Conservation (phyloP, 371 early-diverging fungal genomes). For the Mucor saturninus region DNA sequence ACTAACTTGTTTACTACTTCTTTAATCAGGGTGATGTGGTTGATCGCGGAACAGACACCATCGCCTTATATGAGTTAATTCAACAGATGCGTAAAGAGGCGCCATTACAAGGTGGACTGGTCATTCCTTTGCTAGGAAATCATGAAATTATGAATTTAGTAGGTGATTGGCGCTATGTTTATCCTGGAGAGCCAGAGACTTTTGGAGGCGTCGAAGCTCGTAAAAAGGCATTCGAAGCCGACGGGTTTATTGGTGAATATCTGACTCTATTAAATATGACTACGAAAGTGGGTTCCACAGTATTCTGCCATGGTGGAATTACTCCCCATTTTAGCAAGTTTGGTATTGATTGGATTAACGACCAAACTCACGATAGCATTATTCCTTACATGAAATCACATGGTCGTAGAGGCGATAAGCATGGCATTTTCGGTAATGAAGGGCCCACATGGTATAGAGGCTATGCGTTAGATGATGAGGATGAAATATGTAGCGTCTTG, state of each 20-base stretch:
- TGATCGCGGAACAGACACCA: slow-evolving; percentile 77
- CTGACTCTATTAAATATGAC: slow-evolving; percentile 62
- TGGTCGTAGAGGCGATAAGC: slow-evolving; percentile 33
- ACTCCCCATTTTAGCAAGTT: slow-evolving; percentile 52
- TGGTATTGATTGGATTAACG: slow-evolving; percentile 66
- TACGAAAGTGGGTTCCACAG: slow-evolving; percentile 63
- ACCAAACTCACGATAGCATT: slow-evolving; percentile 47
- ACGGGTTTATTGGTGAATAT: slow-evolving; percentile 73
- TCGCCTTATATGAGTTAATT: slow-evolving; percentile 65
- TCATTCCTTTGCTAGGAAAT: slow-evolving; percentile 65
- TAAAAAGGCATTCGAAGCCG: slow-evolving; percentile 55
- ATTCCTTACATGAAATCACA: slow-evolving; percentile 30
- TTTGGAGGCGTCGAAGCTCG: slow-evolving; percentile 68
- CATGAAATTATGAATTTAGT: slow-evolving; percentile 81
- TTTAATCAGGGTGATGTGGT: slow-evolving; percentile 70
- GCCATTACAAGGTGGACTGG: slow-evolving; percentile 57
- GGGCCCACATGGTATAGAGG: slow-evolving; percentile 72
- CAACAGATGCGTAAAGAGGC: slow-evolving; percentile 67
- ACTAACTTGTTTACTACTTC: not conserved
- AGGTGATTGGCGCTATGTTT: slow-evolving; percentile 77
- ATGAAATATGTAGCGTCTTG: slow-evolving; percentile 51
- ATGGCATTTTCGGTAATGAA: slow-evolving; percentile 47
- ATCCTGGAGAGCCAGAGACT: slow-evolving; percentile 60
- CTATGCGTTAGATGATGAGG: slow-evolving; percentile 65
- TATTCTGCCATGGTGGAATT: slow-evolving; percentile 80